A percentile compares a stretch with the other conserved stretches of the same genome.
These are phyloP conservation scores for Phytophthora pluvialis DNA, from an alignment of 352 stramenopile species.

Conservation along the genomic window DNA sequence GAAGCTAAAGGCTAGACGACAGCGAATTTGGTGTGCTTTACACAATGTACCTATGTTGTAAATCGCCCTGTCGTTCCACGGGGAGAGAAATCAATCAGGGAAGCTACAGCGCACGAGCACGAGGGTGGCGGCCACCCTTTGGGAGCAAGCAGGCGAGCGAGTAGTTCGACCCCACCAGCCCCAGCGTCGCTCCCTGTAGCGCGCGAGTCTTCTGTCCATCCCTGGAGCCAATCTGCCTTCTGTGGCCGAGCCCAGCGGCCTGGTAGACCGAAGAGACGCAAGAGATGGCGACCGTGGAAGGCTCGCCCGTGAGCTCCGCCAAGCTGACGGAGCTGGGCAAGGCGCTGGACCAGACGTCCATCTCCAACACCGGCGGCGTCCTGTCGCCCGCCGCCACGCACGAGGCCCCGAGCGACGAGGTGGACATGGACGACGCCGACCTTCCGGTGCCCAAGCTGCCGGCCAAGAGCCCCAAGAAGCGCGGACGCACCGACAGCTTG, in stretches of 20 bases:
- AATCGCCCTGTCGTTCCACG: too few species aligned
- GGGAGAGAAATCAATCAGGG: too few species aligned
- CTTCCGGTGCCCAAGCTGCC: constrained; percentile 28
- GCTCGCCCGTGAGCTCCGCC: constrained; percentile 49
- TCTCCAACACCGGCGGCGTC: constrained; percentile 45
- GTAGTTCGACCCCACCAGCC: background rate
- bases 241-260: constrained; percentile 5
- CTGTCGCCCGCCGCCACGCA: constrained; percentile 25
- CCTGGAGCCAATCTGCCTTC: background rate
- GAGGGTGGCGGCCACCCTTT: background rate
- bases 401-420: constrained; percentile 11
- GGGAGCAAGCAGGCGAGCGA: background rate
- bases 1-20: too few species aligned
- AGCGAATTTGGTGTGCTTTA: too few species aligned
- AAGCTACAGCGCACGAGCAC: background rate
- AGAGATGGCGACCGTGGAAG: constrained; percentile 41
- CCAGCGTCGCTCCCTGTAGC: background rate
- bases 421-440: constrained; percentile 19
- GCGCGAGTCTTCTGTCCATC: background rate
- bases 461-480: constrained; percentile 81
- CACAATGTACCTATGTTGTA: too few species aligned
- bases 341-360: constrained; percentile 75
- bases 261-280: constrained; percentile 23
- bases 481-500: constrained; percentile 84
- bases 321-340: constrained; percentile 82